Evolutionary conservation across 495 filamentous ascomycete species (phyloP).

Genomic region (Emericellopsis terricola): DNA sequence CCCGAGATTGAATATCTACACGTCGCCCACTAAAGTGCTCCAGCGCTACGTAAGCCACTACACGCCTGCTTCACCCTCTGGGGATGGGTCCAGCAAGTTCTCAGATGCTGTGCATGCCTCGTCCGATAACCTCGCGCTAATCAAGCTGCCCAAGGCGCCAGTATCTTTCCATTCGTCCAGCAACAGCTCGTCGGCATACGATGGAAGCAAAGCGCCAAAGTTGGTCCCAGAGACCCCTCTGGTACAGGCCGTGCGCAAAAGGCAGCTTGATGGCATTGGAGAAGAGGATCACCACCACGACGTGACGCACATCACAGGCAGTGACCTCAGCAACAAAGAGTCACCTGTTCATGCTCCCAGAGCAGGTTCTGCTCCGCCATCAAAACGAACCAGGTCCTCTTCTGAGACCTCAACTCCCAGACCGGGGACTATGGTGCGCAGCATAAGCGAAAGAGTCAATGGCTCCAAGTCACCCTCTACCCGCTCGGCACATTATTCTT

Average conservation of each 20-base stretch:
- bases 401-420: no score
- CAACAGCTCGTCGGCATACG: no score
- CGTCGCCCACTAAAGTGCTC: conserved; percentile 1
- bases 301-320: conserved; percentile 5
- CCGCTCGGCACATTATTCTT: neutral
- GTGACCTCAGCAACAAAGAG: conserved; percentile 9
- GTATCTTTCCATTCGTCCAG: no score
- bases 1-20: neutral
- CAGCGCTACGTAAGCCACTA: neutral
- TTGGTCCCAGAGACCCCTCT: neutral
- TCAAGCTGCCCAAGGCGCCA: no score
- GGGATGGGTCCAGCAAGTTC: no score
- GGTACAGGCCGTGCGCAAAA: neutral
- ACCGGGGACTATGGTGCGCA: no score
- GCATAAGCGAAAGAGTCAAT: no score
- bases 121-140: no score
- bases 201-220: no score
- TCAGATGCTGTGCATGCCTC: no score
- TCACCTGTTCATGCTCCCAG: neutral
- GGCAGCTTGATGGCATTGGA: conserved; percentile 1
- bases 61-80: no score
- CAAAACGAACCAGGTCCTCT: conserved; percentile 10
- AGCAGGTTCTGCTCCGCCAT: conserved; percentile 5
- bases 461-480: no score
- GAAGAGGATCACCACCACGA: conserved; percentile 1